Evolutionary conservation across 1,284 basidiomycete genomes (phyloP), one percentile per base, ranked within the genome.

Genomic region (Malassezia brasiliensis): DNA sequence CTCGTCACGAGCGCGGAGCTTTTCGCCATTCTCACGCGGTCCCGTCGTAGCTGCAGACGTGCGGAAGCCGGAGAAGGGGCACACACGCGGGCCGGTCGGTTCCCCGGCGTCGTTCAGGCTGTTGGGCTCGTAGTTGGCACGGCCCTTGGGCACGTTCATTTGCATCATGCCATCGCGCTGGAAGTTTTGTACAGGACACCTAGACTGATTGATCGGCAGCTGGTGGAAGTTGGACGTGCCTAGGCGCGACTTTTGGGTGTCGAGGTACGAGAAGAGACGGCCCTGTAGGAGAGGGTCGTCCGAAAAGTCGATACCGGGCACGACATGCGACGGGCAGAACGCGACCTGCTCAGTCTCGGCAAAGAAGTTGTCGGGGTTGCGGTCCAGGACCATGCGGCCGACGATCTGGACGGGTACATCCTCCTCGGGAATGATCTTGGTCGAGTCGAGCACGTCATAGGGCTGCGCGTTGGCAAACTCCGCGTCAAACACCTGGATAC

Each of bases 221-320:
- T 93, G 88, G 68, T 84, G 76, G 79, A 93, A 91, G 81, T 94
- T 94, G 25, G 42, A 15, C 15, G 52, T 35, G 36, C 88, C 88
- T 42, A 90, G 83, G 70, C 78, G 74, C 59, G 78, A 76, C 17
- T 75, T 70, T 28, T 77, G 75, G 0, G 76, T 74, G 62, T 76
- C 76, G 64, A 54, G 22, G 80, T 96, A 96, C 10, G 88, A 88
- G 83, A 93, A 94, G 38, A 94, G 81, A 60, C 90, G 87, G 28
- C 85, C 85, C 48, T 94, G 90, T 61, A 94, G 80, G 59, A 94
- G 86, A 15, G 90, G 90, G 77, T 94, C 90, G 35, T 84, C 82
- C 15, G 85, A 85, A 34, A 88, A 81, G 79, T 93, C 90, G 67
- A 90, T 82, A 74, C 90, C 91, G 1, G 86, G 86, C 3, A 93